A percentile compares a stretch with the other conserved stretches of the same genome.
Evolutionary conservation across 1,284 basidiomycete species (phyloP).

Genomic region (Lentinula novae-zelandiae): DNA sequence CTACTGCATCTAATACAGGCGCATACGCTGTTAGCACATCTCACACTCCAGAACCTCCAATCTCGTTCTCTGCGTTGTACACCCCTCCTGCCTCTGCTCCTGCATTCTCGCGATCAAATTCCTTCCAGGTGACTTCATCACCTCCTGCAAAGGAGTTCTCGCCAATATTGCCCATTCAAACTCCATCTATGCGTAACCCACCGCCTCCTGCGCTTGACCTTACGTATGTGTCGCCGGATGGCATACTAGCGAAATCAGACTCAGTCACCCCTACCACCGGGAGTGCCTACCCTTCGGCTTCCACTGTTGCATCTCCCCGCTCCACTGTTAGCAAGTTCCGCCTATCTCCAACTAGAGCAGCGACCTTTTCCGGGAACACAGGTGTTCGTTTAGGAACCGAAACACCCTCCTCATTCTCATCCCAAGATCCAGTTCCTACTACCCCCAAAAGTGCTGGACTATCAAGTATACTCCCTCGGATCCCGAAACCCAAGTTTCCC

Average conservation of each 20-base stretch:
- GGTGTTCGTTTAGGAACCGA: background rate
- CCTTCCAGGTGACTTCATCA: background rate
- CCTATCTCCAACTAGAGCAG: background rate
- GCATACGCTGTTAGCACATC: background rate
- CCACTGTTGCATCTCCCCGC: background rate
- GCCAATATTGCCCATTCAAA: background rate
- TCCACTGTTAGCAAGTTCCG: constrained; percentile 1
- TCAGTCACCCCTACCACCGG: background rate
- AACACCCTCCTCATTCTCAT: background rate
- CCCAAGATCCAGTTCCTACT: background rate
- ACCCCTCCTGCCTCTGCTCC: background rate
- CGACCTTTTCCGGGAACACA: background rate
- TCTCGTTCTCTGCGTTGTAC: constrained; percentile 5
- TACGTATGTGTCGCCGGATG: constrained; percentile 7
- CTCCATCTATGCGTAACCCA: background rate
- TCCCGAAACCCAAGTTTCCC: constrained; percentile 1
- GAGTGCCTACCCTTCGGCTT: background rate
- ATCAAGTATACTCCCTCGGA: background rate
- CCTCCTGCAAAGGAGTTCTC: background rate
- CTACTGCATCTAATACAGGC: background rate
- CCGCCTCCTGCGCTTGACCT: constrained; percentile 18
- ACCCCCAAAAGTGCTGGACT: background rate
- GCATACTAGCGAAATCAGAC: background rate
- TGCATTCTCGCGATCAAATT: background rate
- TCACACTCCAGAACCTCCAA: background rate